Conservation (phyloP, 2,329 filamentous ascomycete genomes). For the Pleomassaria siparia region DNA sequence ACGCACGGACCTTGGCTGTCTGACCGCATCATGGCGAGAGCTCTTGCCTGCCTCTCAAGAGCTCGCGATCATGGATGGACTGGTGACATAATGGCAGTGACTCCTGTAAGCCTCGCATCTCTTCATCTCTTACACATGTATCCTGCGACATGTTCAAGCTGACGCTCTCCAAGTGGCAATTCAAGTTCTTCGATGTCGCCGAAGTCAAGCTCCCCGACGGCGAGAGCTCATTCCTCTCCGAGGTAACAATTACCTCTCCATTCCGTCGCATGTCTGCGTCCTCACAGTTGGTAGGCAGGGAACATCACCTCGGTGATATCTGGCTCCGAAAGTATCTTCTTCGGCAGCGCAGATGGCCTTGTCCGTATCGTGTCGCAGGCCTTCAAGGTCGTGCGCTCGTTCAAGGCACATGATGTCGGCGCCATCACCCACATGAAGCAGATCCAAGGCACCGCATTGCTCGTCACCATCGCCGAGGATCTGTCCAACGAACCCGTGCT, state of each 20-base stretch:
- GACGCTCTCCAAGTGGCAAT: conserved; percentile 78
- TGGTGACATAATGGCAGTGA: conserved; percentile 45
- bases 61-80: conserved; percentile 17
- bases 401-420: conserved; percentile 79
- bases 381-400: conserved; percentile 85
- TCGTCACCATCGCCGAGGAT: conserved; percentile 88
- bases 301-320: conserved; percentile 83
- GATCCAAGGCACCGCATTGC: conserved; percentile 79
- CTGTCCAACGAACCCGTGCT: conserved; percentile 82
- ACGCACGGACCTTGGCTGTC: background rate
- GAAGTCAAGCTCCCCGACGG: conserved; percentile 78
- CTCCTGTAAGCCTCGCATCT: conserved; percentile 42
- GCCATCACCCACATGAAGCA: conserved; percentile 91
- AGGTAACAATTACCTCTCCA: conserved; percentile 59
- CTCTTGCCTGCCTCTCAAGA: conserved; percentile 11
- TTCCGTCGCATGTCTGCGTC: conserved; percentile 5
- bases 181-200: conserved; percentile 98
- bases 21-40: conserved; percentile 5
- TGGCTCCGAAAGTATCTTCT: conserved; percentile 84
- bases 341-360: conserved; percentile 80
- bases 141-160: conserved; percentile 25
- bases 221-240: conserved; percentile 76
- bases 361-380: conserved; percentile 84
- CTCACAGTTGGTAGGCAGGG: conserved; percentile 48
- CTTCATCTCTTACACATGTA: background rate